Conservation (phyloP, 1,284 basidiomycete genomes). For the Termitomyces sp. region DNA sequence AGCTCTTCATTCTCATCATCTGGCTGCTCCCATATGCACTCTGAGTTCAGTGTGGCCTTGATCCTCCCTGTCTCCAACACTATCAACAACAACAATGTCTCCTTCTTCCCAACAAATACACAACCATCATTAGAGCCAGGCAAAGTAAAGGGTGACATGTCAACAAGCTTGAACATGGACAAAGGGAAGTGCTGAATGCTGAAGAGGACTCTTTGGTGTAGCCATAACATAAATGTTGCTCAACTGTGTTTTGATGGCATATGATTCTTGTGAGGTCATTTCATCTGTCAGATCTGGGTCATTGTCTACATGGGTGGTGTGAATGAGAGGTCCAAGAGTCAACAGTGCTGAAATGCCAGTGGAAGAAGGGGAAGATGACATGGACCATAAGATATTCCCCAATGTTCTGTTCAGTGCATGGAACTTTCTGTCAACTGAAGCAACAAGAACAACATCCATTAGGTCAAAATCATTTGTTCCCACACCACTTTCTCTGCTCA, state of each 20-base stretch:
- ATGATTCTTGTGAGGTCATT: conserved; percentile 62
- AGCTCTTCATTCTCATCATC: conserved; percentile 46
- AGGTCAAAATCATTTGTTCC: conserved; percentile 47
- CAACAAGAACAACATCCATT: conserved; percentile 75
- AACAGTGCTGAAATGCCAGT: conserved; percentile 39
- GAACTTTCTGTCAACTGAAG: conserved; percentile 87
- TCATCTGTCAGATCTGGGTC: conserved; percentile 56
- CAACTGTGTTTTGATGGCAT: conserved; percentile 87
- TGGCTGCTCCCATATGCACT: conserved; percentile 71
- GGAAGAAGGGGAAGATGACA: conserved; percentile 51
- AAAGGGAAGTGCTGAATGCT: conserved; percentile 84
- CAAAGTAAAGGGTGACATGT: conserved; percentile 81
- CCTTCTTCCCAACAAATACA: conserved; percentile 82
- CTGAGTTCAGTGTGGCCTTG: conserved; percentile 71
- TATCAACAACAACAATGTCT: conserved; percentile 75
- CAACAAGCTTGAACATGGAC: conserved; percentile 82
- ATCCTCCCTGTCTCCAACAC: conserved; percentile 81
- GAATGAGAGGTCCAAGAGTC: conserved; percentile 63
- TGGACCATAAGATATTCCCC: conserved; percentile 77
- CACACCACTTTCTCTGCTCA: conserved; percentile 13
- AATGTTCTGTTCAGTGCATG: conserved; percentile 82
- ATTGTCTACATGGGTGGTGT: conserved; percentile 54
- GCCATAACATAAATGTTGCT: conserved; percentile 85
- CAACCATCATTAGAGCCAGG: conserved; percentile 59
- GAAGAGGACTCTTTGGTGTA: conserved; percentile 57